Evolutionary conservation across 257 asterid species (phyloP), one percentile per base, ranked within the genome.

Genomic region (Coffea eugenioides): DNA sequence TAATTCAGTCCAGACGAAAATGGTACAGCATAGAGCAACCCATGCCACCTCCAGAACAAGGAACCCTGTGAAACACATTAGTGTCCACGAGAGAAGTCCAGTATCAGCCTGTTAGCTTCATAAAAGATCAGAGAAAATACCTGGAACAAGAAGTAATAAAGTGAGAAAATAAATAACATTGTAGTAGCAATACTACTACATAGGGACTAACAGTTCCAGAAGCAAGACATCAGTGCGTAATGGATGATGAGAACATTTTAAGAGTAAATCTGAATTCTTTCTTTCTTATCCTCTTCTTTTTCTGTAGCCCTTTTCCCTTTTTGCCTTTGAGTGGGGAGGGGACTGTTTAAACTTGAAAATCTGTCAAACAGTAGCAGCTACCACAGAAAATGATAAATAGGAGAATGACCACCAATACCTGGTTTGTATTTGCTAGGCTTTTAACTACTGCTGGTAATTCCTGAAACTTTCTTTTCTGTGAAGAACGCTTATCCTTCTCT

Each of bases 101-200:
- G 85, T 80, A 87, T 90, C 92, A 80, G 92, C 97, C 90, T 87
- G 94, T 90, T 76, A 92, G 98, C 98, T 89, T 95, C 95, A 91
- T 79, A 91, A 89, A 94, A 95, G 98, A 92, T 92, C 94, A 90
- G 97, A 93, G 97, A 89, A 90, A 95, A 91, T 92, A 95, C 97
- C 99, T 93, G 99, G 98, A 95, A 93, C 86, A 88, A 83, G 84
- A 89, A 88, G 91, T 83, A 87, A 77, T 68, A 81, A 80, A 69
- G 90, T 95, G 91, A 94, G 96, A 82, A 74, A 49, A 64, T 18
- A 14, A 48, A 46, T 67, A 14, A 59, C 39, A n/a, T 5, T 41
- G 41, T 25, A 21, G 20, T 43, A 39, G 45, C 20, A 8, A 59
- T 41, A 61, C 54, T 57, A 59, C n/a, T 18, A 59, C 36, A 75